Conservation (phyloP, 2,329 filamentous ascomycete species). For the Gremmenia infestans region DNA sequence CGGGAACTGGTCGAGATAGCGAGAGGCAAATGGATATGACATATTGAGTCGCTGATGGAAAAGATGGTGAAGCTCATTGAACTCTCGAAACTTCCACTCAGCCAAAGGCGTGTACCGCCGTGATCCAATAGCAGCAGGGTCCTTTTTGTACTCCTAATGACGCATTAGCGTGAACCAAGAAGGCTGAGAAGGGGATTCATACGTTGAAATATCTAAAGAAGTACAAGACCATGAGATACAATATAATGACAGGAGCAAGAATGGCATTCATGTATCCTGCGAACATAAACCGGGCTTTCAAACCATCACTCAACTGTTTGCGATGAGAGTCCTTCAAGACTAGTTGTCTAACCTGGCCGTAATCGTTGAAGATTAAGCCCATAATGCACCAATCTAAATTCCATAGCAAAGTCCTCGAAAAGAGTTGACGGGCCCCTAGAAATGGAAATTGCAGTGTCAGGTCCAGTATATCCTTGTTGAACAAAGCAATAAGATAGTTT, state of each 20-base stretch:
- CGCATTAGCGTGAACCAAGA: slow-evolving; percentile 11
- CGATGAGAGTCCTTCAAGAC: slow-evolving; percentile 83
- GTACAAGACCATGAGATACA: slow-evolving; percentile 81
- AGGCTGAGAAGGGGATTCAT: slow-evolving; percentile 30
- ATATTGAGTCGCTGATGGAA: slow-evolving; percentile 88
- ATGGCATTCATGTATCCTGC: slow-evolving; percentile 82
- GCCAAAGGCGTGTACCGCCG: slow-evolving; percentile 89
- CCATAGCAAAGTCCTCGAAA: slow-evolving; percentile 89
- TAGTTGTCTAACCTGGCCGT: slow-evolving; percentile 79
- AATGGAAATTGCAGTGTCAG: slow-evolving; percentile 83
- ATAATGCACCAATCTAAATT: slow-evolving; percentile 85
- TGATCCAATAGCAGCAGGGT: slow-evolving; percentile 79
- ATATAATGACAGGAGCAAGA: slow-evolving; percentile 80
- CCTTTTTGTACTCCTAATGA: slow-evolving; percentile 83
- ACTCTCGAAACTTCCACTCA: slow-evolving; percentile 97
- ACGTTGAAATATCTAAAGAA: slow-evolving; percentile 94
- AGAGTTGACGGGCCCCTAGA: slow-evolving; percentile 70
- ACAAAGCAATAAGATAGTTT: slow-evolving; percentile 93
- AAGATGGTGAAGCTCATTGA: slow-evolving; percentile 91
- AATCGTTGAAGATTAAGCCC: slow-evolving; percentile 88
- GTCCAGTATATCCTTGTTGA: slow-evolving; percentile 94
- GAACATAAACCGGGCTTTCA: slow-evolving; percentile 74
- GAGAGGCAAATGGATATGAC: slow-evolving; percentile 87
- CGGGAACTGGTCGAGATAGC: slow-evolving; percentile 93
- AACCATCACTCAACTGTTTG: slow-evolving; percentile 68